Base-by-base conservation (phyloP, 106 monocot genomes). In the Dendrobium huoshanense region DNA sequence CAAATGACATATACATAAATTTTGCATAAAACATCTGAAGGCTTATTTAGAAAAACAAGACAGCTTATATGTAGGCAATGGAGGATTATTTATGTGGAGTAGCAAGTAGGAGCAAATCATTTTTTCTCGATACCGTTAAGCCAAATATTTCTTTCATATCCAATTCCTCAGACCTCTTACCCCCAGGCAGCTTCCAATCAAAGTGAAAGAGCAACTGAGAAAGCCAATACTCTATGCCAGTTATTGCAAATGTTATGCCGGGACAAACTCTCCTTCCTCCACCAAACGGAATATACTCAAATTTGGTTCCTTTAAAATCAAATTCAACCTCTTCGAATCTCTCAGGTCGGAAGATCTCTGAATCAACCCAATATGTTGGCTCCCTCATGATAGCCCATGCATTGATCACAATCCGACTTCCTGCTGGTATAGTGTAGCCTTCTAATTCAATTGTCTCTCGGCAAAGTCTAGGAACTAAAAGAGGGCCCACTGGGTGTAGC, bases 351-450 rank as follows among this genome's bases (percentile, higher is more conserved):
- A 82, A 82, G 51, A 40, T 72, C 41, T 82, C 82, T 13, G 82
- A 4, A 22, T 82, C 55, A 15, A 51, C 68, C 82, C 82, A 82
- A 58, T 22, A 68, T 18, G 18, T 19, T 9, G 77, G 75, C 47
- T 86, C 82, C 42, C 81, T 75, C 13, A 44, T 48, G 41, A 86
- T 79, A 6, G 79, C 86, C 86, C 79, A 79, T 11, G 19, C 41
- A 19, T 82, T 86, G 41, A 82, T 55, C 3, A 74, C 8, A 7
- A 82, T 45, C 41, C 75, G 19, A 40, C 74, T 75, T 22, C 73
- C 48, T 9, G 33, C 13, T 15, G 56, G 37, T 25, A 82, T 79
- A 8, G 47, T 20, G 55, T 82, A 82, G 4, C 79, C 82, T 13
- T 22, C 13, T 5, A 82, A 43, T 29, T 82, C 48, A 22, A 64